Percentiles rank a stretch among this genome's conserved stretches.
These are phyloP conservation scores for Haematococcus sp. DNA, from an alignment of 139 green algal species.

Conservation along the genomic window DNA sequence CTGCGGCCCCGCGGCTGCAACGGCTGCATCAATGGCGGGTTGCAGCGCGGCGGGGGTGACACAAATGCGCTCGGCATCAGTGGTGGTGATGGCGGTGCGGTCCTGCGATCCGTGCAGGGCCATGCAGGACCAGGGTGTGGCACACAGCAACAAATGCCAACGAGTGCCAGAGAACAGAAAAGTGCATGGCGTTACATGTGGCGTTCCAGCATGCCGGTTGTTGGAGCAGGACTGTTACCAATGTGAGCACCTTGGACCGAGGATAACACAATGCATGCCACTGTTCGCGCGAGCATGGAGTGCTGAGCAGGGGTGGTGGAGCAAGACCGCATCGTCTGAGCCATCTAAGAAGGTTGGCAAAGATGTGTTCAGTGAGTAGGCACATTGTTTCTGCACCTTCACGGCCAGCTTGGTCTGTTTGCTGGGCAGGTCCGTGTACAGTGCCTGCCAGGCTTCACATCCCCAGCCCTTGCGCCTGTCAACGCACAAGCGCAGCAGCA, in stretches of 20 bases:
- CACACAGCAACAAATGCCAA: background rate
- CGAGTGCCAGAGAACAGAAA: background rate
- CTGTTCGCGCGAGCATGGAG: too few relatives aligned
- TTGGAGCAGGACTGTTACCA: too few relatives aligned
- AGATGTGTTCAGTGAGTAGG: too few relatives aligned
- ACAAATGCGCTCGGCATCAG: constrained; percentile 73
- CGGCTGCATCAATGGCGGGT: constrained; percentile 60
- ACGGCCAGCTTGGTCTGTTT: constrained; percentile 86
- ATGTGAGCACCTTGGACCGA: too few relatives aligned
- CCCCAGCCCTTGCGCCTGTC: constrained; percentile 48
- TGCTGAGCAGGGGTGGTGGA: too few relatives aligned
- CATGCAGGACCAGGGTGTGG: background rate
- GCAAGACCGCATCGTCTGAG: too few relatives aligned
- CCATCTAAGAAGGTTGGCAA: too few relatives aligned
- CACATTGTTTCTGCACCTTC: background rate
- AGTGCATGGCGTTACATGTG: too few relatives aligned
- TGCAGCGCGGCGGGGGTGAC: constrained; percentile 67
- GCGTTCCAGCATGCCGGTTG: too few relatives aligned
- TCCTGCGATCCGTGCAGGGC: constrained; percentile 28
- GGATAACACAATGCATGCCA: too few relatives aligned
- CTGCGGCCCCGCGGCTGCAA: constrained; percentile 32
- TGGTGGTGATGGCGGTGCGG: constrained; percentile 63
- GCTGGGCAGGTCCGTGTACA: constrained; percentile 91
- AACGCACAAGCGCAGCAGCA: too few relatives aligned
- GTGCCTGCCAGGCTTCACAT: constrained; percentile 69